These are phyloP conservation scores for Saxophila tyrrhenica DNA, from an alignment of 495 filamentous ascomycete genomes.

Conservation along the genomic window DNA sequence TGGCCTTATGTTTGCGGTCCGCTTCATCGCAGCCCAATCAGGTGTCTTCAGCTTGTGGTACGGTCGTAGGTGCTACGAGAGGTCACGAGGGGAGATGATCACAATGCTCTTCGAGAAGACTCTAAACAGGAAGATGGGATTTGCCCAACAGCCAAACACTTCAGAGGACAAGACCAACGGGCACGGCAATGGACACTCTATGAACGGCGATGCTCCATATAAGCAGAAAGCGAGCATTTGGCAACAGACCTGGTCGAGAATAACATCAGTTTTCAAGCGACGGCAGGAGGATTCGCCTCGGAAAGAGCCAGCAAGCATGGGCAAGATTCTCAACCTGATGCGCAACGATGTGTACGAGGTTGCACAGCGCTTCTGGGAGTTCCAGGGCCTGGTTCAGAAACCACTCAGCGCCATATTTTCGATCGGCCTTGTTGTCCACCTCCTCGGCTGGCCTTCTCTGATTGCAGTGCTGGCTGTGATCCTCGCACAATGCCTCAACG, in stretches of 20 bases:
- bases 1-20: slow-evolving; percentile 43
- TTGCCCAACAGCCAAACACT: slow-evolving; percentile 3
- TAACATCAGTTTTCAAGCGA: slow-evolving; percentile 19
- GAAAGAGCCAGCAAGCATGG: slow-evolving; percentile 59
- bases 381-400: slow-evolving; percentile 50
- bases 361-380: slow-evolving; percentile 73
- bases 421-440: slow-evolving; percentile 54
- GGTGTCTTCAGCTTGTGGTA: slow-evolving; percentile 65
- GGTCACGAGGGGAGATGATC: slow-evolving; percentile 72
- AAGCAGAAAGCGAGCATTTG: slow-evolving; percentile 1
- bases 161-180: slow-evolving; percentile 24
- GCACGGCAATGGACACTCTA: slow-evolving; percentile 12
- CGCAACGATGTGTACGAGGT: slow-evolving; percentile 71
- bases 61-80: slow-evolving; percentile 61
- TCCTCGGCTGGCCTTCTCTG: slow-evolving; percentile 71
- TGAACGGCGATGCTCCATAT: neutral
- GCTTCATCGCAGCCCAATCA: slow-evolving; percentile 52
- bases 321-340: slow-evolving; percentile 74
- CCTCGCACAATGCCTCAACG: slow-evolving; percentile 53
- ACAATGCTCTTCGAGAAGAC: slow-evolving; percentile 85
- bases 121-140: slow-evolving; percentile 53
- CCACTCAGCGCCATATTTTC: slow-evolving; percentile 60
- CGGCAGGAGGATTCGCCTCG: slow-evolving; percentile 6
- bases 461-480: slow-evolving; percentile 56
- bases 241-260: neutral